Percentiles rank a stretch among this genome's conserved stretches.
Conservation (phyloP, 371 early-diverging fungal species). For the Choanephora cucurbitarum region DNA sequence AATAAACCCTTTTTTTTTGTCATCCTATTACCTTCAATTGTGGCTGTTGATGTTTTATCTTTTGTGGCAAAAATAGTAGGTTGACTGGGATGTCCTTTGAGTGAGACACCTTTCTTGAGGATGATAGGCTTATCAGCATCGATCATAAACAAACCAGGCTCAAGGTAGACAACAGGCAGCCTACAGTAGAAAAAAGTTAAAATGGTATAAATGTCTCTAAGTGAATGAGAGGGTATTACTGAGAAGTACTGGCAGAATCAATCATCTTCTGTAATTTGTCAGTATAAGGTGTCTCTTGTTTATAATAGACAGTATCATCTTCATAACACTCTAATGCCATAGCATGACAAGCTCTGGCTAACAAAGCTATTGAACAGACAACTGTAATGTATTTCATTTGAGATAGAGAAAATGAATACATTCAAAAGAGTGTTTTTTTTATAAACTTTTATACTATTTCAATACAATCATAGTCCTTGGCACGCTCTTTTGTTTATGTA, state of each 20-base stretch:
- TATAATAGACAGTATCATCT: slow-evolving; percentile 5
- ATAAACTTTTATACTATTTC: no score
- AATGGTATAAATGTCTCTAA: no score
- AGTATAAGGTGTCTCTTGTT: slow-evolving; percentile 11
- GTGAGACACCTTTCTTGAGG: slow-evolving; percentile 21
- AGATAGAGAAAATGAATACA: no score
- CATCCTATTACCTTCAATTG: slow-evolving; percentile 17
- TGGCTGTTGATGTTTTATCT: slow-evolving; percentile 8
- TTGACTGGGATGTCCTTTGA: slow-evolving; percentile 10
- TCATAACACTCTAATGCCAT: slow-evolving; percentile 14
- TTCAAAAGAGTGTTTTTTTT: no score
- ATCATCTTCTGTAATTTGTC: slow-evolving; percentile 31
- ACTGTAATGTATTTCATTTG: slow-evolving; percentile 15
- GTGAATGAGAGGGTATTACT: no score
- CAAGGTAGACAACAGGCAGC: slow-evolving; percentile 29
- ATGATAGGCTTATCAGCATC: slow-evolving; percentile 22
- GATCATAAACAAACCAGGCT: slow-evolving; percentile 28
- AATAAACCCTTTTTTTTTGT: background rate
- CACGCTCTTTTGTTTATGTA: background rate
- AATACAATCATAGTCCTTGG: no score
- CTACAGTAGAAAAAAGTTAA: no score
- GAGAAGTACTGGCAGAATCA: slow-evolving; percentile 28
- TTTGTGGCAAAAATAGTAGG: slow-evolving; percentile 23
- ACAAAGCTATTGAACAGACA: slow-evolving; percentile 2
- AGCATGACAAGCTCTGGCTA: slow-evolving; percentile 3